Evolutionary conservation across 225 moss, liverwort and hornwort genomes (phyloP), one percentile per base, ranked within the genome.

Genomic region (Ulota crispa): DNA sequence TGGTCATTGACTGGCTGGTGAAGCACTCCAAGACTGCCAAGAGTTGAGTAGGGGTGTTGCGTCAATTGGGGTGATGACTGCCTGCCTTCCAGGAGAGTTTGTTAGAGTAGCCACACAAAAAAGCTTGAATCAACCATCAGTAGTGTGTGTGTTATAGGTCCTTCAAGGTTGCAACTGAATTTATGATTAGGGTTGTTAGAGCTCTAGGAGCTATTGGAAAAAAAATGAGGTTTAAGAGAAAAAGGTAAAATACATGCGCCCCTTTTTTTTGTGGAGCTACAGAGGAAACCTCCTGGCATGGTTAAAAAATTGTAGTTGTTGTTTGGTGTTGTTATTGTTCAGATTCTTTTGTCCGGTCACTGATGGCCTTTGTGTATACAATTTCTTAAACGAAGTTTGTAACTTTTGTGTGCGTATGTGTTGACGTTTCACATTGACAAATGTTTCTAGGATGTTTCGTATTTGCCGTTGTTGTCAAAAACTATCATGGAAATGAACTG

Each of bases 21-120:
- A 99, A 99, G 92, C 96, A 99, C 80, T 99, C 96, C 7, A 99
- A 99, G 87, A 92, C 94, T 68, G 93, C 94, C 42, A 99, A 99
- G 91, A 93, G 92, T 81, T 99, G 91, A 95, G 86, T 75, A n/a
- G 28, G 63, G 12, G n/a, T 62, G 12, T 84, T 63, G 39, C 72
- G 42, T 56, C 68, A 62, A 60, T 59, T 76, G 53, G 74, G 41
- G 72, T 68, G 73, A 80, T 69, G 19, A 13, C 57, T 61, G 30
- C 59, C 42, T 87, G 30, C 59, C 42, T 87, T 70, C 53, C 79
- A 70, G 74, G 72, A 79, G 70, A 78, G 50, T 50, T 50, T 62
- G 54, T 78, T 78, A 53, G 68, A 53, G 68, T 76, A 72, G 73
- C 50, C 62, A 52, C 61, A 31, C 5, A 50, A 50, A 47, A 50